These are phyloP conservation scores for Emmonsiellopsis sp. DNA, from an alignment of 2,329 filamentous ascomycete species.

Conservation along the genomic window DNA sequence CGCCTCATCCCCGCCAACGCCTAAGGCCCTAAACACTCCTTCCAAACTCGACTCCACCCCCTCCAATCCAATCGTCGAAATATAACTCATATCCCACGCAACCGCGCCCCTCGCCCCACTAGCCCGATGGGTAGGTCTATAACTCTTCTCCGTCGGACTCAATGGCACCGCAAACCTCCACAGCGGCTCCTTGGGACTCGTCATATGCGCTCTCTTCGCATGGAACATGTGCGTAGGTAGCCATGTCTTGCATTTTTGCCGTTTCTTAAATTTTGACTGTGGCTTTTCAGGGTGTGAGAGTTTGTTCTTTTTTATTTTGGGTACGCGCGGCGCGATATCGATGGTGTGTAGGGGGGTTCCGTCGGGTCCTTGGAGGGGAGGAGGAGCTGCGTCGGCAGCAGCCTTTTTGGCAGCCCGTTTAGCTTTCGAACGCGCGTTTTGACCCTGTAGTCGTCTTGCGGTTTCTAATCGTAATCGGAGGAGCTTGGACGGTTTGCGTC, in stretches of 20 bases:
- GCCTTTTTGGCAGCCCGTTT: conserved; percentile 35
- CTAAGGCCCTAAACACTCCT: conserved; percentile 56
- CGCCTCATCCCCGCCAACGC: conserved; percentile 47
- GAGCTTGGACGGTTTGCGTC: conserved; percentile 35
- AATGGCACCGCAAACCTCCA: conserved; percentile 86
- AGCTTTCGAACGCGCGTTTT: conserved; percentile 41
- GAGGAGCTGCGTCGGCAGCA: conserved; percentile 15
- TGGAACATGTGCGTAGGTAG: conserved; percentile 91
- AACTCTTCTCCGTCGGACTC: conserved; percentile 81
- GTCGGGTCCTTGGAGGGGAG: conserved; percentile 15
- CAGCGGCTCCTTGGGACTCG: conserved; percentile 63
- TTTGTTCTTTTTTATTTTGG: conserved; percentile 61
- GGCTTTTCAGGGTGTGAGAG: conserved; percentile 56
- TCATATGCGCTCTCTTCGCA: conserved; percentile 85
- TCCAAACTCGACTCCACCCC: conserved; percentile 57
- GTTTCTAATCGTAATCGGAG: conserved; percentile 58
- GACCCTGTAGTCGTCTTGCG: conserved; percentile 57
- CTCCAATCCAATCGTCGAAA: conserved; percentile 72
- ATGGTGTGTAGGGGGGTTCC: conserved; percentile 13
- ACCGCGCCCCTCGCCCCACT: conserved; percentile 66
- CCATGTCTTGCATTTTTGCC: conserved; percentile 85
- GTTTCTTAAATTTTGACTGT: conserved; percentile 66
- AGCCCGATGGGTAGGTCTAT: conserved; percentile 76
- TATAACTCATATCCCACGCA: conserved; percentile 90
- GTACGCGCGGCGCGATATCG: conserved; percentile 34